Percentiles rank a stretch among this genome's conserved stretches.
Evolutionary conservation across 345 rosid species (phyloP).

Genomic region (Linum trigynum): DNA sequence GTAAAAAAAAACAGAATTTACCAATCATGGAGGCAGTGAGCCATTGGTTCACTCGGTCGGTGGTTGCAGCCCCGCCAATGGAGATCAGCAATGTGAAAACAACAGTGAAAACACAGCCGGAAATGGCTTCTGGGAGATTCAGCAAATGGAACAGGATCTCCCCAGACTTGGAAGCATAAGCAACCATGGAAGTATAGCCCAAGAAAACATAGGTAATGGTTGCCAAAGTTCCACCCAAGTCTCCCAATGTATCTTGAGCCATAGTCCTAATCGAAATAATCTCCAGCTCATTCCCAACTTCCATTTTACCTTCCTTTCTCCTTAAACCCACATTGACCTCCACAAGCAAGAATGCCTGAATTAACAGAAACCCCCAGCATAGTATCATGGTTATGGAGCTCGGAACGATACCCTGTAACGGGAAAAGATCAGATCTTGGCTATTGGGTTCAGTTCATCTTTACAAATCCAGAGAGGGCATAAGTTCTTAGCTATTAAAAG

Average conservation of each 20-base stretch:
- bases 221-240: constrained; percentile 46
- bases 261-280: constrained; percentile 50
- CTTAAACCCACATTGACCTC: constrained; percentile 42
- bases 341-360: constrained; percentile 48
- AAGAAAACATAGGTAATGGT: constrained; percentile 41
- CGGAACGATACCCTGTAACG: constrained; percentile 46
- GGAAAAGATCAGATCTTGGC: background rate
- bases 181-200: constrained; percentile 52
- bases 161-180: constrained; percentile 51
- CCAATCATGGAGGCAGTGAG: constrained; percentile 54
- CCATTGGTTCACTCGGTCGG: constrained; percentile 55
- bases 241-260: constrained; percentile 58
- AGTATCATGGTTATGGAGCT: constrained; percentile 40
- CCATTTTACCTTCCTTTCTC: constrained; percentile 21
- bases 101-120: constrained; percentile 35
- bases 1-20: constrained; percentile 3
- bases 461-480: background rate
- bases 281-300: constrained; percentile 30
- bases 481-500: too few species aligned
- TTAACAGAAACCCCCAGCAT: constrained; percentile 53
- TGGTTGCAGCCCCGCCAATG: constrained; percentile 39
- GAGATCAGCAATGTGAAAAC: constrained; percentile 37
- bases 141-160: constrained; percentile 43
- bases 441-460: background rate
- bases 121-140: constrained; percentile 36